Evolutionary conservation across 2,329 filamentous ascomycete genomes (phyloP), one percentile per base, ranked within the genome.

Genomic region (Microdochium paspali): DNA sequence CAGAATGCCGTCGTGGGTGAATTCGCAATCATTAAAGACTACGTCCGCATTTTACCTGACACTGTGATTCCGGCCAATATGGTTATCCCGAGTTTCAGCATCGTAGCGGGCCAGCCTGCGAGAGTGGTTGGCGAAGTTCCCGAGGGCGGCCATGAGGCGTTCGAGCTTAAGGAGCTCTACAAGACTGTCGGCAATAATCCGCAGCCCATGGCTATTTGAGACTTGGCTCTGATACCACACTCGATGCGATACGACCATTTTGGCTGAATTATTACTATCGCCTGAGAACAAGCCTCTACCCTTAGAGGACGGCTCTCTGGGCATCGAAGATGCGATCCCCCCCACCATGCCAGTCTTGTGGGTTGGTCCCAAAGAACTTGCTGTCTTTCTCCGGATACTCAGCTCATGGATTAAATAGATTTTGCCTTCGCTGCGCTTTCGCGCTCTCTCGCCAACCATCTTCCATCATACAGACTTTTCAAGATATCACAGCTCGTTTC

Each of bases 11-110:
- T 85, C 1, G 74, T 98, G 45, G 87, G 88, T 48, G 85, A 90
- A 55, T 90, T 96, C 65, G 86, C 84, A 45, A 91, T 96, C 51
- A 80, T 97, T 61, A 96, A 95, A 66, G 93, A 97, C 64, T 94
- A 89, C 60, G 89, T 94, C 44, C 85, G 85, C 63, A 81, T 98
- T 35, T 68, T 97, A 54, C 89, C 95, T 50, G 85, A 85, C 25
- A 81, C 87, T 0, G 84, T 96, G 3, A 79, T 98, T 5, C 87
- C 93, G 2, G 74, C 85, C 0, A 85, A 89, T 51, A 95, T 94
- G 83, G 88, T 97, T 23, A 85, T 97, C 47, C 90, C 91, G 1
- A 90, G 89, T 61, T 95, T 93, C 63, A 90, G 84, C 47, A 80
- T 97, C 47, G 90, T 98, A n/a, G 91, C 84, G 0, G 90, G 90